Evolutionary conservation across 2,329 filamentous ascomycete species (phyloP).

Genomic region (Fusarium mangiferae): DNA sequence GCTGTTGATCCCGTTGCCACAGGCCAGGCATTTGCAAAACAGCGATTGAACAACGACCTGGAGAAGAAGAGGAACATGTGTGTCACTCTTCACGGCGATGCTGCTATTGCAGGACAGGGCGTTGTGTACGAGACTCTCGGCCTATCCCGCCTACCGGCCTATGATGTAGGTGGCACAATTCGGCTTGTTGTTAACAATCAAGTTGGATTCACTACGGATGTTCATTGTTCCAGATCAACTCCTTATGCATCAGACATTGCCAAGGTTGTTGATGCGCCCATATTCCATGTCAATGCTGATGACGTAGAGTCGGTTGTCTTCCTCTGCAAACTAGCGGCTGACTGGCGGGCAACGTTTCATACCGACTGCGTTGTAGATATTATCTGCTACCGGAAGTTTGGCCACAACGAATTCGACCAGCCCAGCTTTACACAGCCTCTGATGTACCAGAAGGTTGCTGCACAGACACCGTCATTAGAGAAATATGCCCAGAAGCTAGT

Average conservation of each 20-base stretch:
- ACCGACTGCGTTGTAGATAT: constrained; percentile 97
- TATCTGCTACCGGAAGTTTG: constrained; percentile 98
- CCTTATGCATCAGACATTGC: constrained; percentile 99
- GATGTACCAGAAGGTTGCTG: constrained; percentile 97
- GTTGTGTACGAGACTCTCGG: constrained; percentile 98
- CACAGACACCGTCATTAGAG: constrained; percentile 83
- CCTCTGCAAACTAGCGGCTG: constrained; percentile 93
- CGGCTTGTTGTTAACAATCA: constrained; percentile 99
- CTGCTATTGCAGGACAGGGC: constrained; percentile 94
- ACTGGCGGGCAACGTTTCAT: constrained; percentile 99
- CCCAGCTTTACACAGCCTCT: constrained; percentile 97
- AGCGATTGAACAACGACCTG: constrained; percentile 96
- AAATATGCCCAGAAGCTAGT: constrained; percentile 91
- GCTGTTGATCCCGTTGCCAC: constrained; percentile 97
- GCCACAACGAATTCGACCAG: constrained; percentile 99
- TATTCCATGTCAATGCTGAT: constrained; percentile 99
- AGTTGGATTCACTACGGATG: constrained; percentile 98
- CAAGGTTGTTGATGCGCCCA: constrained; percentile 95
- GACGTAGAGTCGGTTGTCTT: constrained; percentile 98
- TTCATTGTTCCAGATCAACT: constrained; percentile 93
- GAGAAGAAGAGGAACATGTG: constrained; percentile 89
- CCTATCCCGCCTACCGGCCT: constrained; percentile 92
- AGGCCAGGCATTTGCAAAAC: constrained; percentile 94
- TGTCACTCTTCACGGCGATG: constrained; percentile 94
- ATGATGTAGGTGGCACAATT: constrained; percentile 95